Conservation (phyloP, 805 yeast species). For the Kregervanrija pseudodelftensis region DNA sequence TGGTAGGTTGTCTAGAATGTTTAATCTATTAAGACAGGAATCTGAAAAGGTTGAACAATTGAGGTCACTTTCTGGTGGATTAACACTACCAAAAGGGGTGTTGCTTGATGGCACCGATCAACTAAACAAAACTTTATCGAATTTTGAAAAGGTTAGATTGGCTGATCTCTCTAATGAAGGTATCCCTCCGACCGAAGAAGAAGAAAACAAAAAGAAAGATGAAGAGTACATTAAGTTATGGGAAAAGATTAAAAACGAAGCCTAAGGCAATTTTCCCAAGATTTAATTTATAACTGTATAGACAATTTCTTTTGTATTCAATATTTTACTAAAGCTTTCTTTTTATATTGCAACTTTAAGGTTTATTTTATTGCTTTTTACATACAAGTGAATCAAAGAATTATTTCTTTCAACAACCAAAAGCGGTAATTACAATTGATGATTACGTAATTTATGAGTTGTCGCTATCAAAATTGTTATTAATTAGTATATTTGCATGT, state of each 20-base stretch:
- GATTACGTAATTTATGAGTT: too few species aligned
- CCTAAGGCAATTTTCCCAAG: neutral
- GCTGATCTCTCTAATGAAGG: conserved; percentile 83
- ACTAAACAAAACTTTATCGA: conserved; percentile 55
- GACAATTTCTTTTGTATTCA: too few species aligned
- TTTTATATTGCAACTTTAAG: too few species aligned
- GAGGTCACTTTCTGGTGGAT: conserved; percentile 66
- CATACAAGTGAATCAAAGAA: too few species aligned
- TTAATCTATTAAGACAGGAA: conserved; percentile 80
- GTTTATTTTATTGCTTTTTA: too few species aligned
- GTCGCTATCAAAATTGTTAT: too few species aligned
- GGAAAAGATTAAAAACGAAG: neutral
- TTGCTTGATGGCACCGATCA: conserved; percentile 78
- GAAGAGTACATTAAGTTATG: conserved; percentile 8
- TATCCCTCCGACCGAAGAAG: conserved; percentile 59
- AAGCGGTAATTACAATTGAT: too few species aligned
- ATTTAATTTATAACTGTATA: too few species aligned
- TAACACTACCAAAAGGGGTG: conserved; percentile 74
- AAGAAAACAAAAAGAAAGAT: conserved; percentile 7
- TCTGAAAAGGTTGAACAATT: conserved; percentile 81
- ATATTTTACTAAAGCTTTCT: too few species aligned
- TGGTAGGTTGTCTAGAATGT: conserved; percentile 95
- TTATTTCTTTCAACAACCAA: too few species aligned
- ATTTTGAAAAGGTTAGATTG: conserved; percentile 76
- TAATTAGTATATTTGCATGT: too few species aligned